A percentile compares a stretch with the other conserved stretches of the same genome.
Evolutionary conservation across 768 basidiomycete genomes (phyloP).

Genomic region (Boletus eberwhitei): DNA sequence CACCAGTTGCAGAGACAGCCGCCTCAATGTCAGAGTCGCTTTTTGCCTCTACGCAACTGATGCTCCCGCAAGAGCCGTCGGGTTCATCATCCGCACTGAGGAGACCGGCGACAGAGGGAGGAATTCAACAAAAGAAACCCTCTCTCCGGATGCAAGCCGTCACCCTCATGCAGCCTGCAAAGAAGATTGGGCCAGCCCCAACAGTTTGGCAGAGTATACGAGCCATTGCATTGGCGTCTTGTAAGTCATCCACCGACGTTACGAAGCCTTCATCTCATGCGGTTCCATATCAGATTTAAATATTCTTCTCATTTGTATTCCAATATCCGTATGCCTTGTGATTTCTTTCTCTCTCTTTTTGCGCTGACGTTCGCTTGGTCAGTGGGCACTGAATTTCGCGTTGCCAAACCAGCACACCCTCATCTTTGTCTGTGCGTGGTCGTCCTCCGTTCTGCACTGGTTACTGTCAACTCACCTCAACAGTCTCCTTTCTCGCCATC

Average conservation of each 20-base stretch:
- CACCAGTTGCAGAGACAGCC: conserved; percentile 9
- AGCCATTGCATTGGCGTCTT: conserved; percentile 55
- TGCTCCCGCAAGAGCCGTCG: conserved; percentile 4
- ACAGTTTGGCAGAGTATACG: conserved; percentile 43
- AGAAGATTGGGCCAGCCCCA: conserved; percentile 41
- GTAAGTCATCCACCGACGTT: conserved; percentile 35
- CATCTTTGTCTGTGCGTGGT: conserved; percentile 66
- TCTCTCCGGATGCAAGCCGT: conserved; percentile 21
- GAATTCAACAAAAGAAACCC: conserved; percentile 1
- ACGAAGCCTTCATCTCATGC: not conserved
- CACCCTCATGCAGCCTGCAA: conserved; percentile 37
- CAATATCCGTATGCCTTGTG: conserved; percentile 50
- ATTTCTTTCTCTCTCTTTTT: not conserved
- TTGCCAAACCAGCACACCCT: conserved; percentile 51
- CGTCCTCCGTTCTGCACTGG: not conserved
- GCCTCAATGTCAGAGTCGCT: not conserved
- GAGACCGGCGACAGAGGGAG: conserved; percentile 1
- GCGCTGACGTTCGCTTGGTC: conserved; percentile 1
- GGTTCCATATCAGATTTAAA: conserved; percentile 52
- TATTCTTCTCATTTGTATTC: conserved; percentile 67
- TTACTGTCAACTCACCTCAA: not conserved
- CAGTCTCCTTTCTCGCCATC: conserved; percentile 78
- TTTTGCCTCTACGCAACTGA: conserved; percentile 1
- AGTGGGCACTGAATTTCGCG: conserved; percentile 76
- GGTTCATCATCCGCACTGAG: conserved; percentile 15